phyloP scores from a whole-genome alignment of 2,329 filamentous ascomycete genomes.

The Aspergillus clavatus region DNA sequence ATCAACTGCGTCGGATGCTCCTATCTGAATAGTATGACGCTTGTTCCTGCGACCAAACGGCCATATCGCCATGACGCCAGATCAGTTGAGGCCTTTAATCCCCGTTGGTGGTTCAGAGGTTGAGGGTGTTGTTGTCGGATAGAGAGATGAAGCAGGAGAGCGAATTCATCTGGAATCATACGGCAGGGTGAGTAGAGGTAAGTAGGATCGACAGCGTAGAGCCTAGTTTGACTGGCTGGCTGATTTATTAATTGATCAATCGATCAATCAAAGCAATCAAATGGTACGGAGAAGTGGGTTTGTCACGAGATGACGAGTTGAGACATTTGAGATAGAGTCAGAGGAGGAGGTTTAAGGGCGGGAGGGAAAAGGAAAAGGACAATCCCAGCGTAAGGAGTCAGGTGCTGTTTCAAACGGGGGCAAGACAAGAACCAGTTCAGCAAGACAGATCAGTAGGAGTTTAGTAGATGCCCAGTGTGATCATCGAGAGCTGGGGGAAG shows the following conservation, averaged over 20 bases:
- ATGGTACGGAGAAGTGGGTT: neutral
- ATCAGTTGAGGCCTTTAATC: constrained; percentile 9
- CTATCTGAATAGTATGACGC: constrained; percentile 57
- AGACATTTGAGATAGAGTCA: neutral
- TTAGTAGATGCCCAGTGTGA: neutral
- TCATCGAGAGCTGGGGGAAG: neutral
- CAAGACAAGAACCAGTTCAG: neutral
- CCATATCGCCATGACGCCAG: constrained; percentile 68
- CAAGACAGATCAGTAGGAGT: neutral
- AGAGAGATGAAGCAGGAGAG: constrained; percentile 15
- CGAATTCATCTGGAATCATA: constrained; percentile 25
- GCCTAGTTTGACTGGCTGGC: neutral
- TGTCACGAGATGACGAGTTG: neutral
- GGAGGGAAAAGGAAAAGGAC: neutral
- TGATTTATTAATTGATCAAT: neutral
- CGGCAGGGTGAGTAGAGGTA: neutral
- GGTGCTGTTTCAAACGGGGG: neutral
- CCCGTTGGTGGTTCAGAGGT: constrained; percentile 19
- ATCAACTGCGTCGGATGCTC: constrained; percentile 46
- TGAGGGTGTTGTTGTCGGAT: constrained; percentile 14
- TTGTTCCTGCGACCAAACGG: constrained; percentile 72
- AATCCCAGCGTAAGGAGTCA: neutral
- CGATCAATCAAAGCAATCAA: too few species aligned
- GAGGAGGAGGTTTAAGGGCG: neutral
- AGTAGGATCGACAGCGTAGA: neutral